Evolutionary conservation across 164 flowering plant genomes (phyloP).

Genomic region (Tetracentron sinense): DNA sequence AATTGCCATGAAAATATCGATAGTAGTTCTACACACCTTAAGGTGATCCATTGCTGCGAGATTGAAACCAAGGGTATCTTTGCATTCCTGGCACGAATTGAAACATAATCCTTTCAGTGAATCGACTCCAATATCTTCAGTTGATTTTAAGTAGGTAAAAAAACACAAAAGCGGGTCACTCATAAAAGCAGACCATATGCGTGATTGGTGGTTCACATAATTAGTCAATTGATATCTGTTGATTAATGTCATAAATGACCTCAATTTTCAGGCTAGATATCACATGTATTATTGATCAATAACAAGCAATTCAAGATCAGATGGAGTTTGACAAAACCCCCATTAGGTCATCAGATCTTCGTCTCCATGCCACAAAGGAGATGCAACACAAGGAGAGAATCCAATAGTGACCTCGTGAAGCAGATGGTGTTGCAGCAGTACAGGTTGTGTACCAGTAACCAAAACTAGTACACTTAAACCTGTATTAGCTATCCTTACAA

Average conservation of each 20-base stretch:
- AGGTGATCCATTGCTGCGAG: constrained; percentile 97
- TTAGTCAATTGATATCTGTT: neutral
- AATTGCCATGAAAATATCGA: neutral
- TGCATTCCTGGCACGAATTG: constrained; percentile 63
- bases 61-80: constrained; percentile 86
- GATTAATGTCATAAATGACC: neutral
- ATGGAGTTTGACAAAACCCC: neutral
- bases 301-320: neutral
- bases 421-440: neutral
- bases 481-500: no score
- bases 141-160: neutral
- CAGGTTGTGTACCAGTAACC: no score
- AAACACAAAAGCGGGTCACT: neutral
- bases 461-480: no score
- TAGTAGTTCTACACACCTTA: constrained; percentile 42
- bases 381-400: neutral
- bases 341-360: neutral
- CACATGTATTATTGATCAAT: neutral
- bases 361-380: neutral
- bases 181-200: neutral
- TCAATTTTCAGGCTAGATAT: neutral
- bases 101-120: constrained; percentile 4
- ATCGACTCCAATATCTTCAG: neutral
- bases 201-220: no score
- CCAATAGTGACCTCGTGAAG: neutral